Percentiles rank a stretch among this genome's conserved stretches.
phyloP scores from a whole-genome alignment of 192 early-diverging fungal genomes.

The Pilaira anomala region DNA sequence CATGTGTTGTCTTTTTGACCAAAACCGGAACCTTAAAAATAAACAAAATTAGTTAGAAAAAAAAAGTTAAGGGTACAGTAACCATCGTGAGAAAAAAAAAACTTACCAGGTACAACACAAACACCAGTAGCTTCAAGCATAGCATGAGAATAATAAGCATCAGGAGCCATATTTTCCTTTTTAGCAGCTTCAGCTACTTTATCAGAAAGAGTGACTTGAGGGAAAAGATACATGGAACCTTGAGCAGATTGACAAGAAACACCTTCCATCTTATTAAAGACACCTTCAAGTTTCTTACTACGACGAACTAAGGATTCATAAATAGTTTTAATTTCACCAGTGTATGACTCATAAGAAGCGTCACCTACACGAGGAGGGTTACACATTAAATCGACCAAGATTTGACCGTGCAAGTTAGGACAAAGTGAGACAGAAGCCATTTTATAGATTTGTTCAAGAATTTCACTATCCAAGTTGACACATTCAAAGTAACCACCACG shows the following conservation, averaged over 20 bases:
- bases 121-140: constrained; percentile 93
- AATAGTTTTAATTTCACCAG: constrained; percentile 66
- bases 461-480: constrained; percentile 63
- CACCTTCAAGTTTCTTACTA: constrained; percentile 63
- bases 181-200: constrained; percentile 74
- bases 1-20: constrained; percentile 83
- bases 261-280: constrained; percentile 80
- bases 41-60: not conserved
- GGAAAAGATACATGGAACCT: constrained; percentile 97
- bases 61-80: not conserved
- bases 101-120: constrained; percentile 84
- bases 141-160: constrained; percentile 86
- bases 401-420: constrained; percentile 92
- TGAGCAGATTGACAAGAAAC: constrained; percentile 81
- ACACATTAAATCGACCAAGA: constrained; percentile 91
- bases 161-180: constrained; percentile 66
- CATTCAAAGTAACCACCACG: constrained; percentile 98
- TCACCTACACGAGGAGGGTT: constrained; percentile 82
- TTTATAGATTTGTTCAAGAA: constrained; percentile 88
- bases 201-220: constrained; percentile 69
- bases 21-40: constrained; percentile 65
- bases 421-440: constrained; percentile 89
- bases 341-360: constrained; percentile 70
- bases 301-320: constrained; percentile 77
- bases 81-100: constrained; percentile 11